Base-by-base conservation (phyloP, 2,329 filamentous ascomycete species). In the Cordyceps cateniannulata region DNA sequence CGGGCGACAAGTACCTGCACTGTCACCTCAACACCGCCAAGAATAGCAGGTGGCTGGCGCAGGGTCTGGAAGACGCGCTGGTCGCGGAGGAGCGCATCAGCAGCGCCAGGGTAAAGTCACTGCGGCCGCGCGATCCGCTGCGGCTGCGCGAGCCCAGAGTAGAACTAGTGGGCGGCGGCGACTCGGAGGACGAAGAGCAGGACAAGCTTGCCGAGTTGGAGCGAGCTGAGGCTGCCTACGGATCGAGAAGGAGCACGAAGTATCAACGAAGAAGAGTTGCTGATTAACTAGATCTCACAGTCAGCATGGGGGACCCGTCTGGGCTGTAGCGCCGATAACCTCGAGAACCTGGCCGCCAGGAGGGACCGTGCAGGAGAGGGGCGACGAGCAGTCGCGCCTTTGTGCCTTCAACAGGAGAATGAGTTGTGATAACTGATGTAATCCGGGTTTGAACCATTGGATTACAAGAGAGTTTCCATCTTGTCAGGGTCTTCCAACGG, bases 1-100 rank as follows among this genome's bases (percentile, higher is more conserved):
- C 49, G 44, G 58, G 53, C 5, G 1, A 50, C 20, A 16, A 16
- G 14, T 63, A 62, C 22, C 52, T 62, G n/a, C 24, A 25, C 10
- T 60, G 61, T 20, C 40, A 29, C 5, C 25, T 60, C 7, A 62
- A 62, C 45, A 47, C n/a, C 3, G 25, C 51, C 16, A 62, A 61
- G 14, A 32, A 54, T n/a, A 42, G 16, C 6, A 54, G 20, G 40
- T 62, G 61, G 61, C 45, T 62, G 52, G 9, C 35, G 9, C 27
- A 38, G 14, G 49, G 49, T 7, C 18, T 48, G 20, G 42, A 18
- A 6, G 44, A 50, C 3, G 5, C n/a, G 5, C 12, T 20, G 3
- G 44, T 3, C 25, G 12, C 6, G 7, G 20, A 18, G 20, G 32
- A 27, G 7, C n/a, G n/a, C n/a, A 35, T 6, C 5, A 38, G 3